Evolutionary conservation across 2,329 filamentous ascomycete species (phyloP).

Genomic region (Ceratocystis destructans): DNA sequence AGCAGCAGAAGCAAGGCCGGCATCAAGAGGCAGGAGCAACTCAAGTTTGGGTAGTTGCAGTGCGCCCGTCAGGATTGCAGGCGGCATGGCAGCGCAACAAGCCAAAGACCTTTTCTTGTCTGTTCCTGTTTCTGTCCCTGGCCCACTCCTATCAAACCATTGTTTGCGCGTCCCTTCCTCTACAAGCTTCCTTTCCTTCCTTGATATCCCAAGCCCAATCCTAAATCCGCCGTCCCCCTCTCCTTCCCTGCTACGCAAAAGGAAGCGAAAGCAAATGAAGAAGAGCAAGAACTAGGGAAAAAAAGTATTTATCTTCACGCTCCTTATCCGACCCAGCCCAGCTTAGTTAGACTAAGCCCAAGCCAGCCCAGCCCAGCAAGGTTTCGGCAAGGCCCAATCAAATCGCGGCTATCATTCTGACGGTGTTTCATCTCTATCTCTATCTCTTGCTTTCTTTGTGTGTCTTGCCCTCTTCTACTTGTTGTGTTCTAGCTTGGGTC

Average conservation of each 20-base stretch:
- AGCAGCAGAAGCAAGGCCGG: neutral
- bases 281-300: neutral
- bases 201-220: neutral
- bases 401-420: neutral
- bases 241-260: neutral
- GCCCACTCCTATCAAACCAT: conserved; percentile 4
- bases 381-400: conserved; percentile 1
- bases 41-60: neutral
- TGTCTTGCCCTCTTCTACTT: neutral
- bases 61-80: neutral
- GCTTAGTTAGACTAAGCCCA: neutral
- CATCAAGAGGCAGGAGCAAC: neutral
- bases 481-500: no score
- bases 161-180: conserved; percentile 14
- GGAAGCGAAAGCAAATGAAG: neutral
- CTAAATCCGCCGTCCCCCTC: neutral
- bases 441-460: neutral
- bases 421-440: conserved; percentile 13
- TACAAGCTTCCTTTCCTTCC: neutral
- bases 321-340: neutral
- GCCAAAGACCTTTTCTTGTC: neutral
- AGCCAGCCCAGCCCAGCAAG: neutral
- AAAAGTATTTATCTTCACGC: neutral
- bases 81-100: neutral
- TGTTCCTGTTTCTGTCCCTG: neutral